Conservation (phyloP, 257 asterid genomes). For the Nicotiana tomentosiformis region DNA sequence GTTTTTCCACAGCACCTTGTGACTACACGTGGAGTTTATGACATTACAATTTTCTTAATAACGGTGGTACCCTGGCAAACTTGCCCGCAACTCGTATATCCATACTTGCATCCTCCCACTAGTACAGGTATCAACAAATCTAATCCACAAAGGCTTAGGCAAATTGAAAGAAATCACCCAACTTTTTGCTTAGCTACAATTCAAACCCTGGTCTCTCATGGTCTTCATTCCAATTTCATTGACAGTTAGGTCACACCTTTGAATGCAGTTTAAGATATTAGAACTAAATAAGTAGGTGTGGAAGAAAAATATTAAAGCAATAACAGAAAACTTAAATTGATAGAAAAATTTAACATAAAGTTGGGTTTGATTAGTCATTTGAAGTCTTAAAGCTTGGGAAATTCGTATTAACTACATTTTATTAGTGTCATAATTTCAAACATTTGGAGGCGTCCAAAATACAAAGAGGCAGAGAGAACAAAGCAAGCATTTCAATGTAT, state of each 20-base stretch:
- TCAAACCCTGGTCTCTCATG: not conserved
- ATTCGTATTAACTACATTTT: not conserved
- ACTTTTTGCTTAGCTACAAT: not conserved
- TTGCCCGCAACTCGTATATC: not conserved
- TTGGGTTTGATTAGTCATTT: not conserved
- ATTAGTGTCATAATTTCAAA: not conserved
- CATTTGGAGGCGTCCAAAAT: not conserved
- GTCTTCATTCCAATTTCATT: not conserved
- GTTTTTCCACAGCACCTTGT: not conserved
- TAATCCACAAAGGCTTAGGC: not conserved
- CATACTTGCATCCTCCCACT: not conserved
- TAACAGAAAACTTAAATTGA: not conserved
- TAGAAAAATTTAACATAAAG: not conserved
- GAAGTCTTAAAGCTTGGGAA: not conserved
- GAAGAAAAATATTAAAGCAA: not conserved
- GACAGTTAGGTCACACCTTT: not conserved
- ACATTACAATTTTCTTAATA: not conserved
- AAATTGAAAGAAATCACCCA: not conserved
- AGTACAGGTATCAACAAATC: not conserved
- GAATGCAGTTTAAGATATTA: not conserved
- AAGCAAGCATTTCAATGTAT: too few species aligned
- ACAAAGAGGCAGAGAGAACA: not conserved
- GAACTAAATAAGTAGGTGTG: not conserved
- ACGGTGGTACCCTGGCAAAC: not conserved
- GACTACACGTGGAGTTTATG: not conserved